Evolutionary conservation across 2,329 filamentous ascomycete species (phyloP), one percentile per base, ranked within the genome.

Genomic region (Graphiopsis chlorocephala): DNA sequence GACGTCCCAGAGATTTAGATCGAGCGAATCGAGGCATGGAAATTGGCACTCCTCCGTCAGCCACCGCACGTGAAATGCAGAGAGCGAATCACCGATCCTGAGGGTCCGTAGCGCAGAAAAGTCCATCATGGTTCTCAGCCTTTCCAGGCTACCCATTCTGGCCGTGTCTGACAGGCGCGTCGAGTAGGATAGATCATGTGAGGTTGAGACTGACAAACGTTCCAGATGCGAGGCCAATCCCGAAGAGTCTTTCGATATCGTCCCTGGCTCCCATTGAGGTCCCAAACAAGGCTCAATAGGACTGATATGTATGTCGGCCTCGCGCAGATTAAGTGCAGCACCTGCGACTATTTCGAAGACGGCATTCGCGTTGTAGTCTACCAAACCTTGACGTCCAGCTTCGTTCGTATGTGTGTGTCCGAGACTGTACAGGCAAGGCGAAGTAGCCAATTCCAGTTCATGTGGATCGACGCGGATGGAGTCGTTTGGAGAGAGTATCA

Each of bases 371-470:
- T 45, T 45, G 8, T 45, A 45, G n/a, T 20, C 38, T 10, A 45
- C 38, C 10, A 45, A 42, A 20, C 17, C 38, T 45, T 4, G 38
- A 45, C n/a, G 7, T 20, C 7, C n/a, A 20, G 7, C 15, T 5
- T 38, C n/a, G 38, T 20, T 6, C 38, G 20, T 0, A 2, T 55
- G 0, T 55, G 6, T 55, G 12, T 55, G 52, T 29, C 52, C 26
- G 26, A 55, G 1, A 55, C 52, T 55, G 52, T 55, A 8, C 12
- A 55, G 52, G 26, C 52, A 55, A 55, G 52, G 52, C 52, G 52
- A 55, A 55, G 52, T 55, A 25, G 52, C 52, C 31, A 55, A 15
- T 33, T 55, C 52, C 52, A 55, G 26, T 55, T 55, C 52, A 55
- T 55, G 26, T 55, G 52, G 26, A 55, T 55, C 52, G 52, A 55